A percentile compares a stretch with the other conserved stretches of the same genome.
Evolutionary conservation across 371 early-diverging fungal species (phyloP).

Genomic region (Dichotomocladium elegans): DNA sequence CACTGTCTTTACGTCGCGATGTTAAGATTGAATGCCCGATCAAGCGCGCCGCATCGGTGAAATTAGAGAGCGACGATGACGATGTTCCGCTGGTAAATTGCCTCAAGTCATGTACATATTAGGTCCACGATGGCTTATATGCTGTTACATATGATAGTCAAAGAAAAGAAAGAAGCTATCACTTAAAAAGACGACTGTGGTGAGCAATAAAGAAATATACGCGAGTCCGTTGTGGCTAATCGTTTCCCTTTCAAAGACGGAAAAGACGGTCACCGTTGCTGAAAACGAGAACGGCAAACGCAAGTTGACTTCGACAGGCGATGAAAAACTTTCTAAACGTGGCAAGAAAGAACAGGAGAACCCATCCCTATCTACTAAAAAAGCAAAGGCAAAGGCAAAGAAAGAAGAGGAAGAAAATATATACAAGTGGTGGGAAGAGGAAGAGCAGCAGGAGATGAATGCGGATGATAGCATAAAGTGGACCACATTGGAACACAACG

Average conservation of each 20-base stretch:
- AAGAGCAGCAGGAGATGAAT: conserved; percentile 55
- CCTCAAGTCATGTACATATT: neutral
- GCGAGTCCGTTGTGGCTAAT: neutral
- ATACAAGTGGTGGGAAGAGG: conserved; percentile 47
- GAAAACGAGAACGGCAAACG: conserved; percentile 2
- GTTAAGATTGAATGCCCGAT: neutral
- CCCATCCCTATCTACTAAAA: conserved; percentile 20
- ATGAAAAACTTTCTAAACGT: conserved; percentile 7
- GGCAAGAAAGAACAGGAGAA: conserved; percentile 19
- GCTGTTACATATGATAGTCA: neutral
- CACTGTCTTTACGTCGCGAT: conserved; percentile 9
- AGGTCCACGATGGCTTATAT: neutral
- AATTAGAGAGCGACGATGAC: conserved; percentile 5
- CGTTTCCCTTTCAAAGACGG: neutral
- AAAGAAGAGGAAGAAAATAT: conserved; percentile 29
- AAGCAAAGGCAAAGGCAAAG: conserved; percentile 16
- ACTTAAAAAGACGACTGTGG: neutral
- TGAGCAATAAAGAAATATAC: neutral
- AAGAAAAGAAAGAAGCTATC: conserved; percentile 9
- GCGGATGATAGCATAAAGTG: conserved; percentile 69
- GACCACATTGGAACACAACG: conserved; percentile 85
- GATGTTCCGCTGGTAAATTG: conserved; percentile 14
- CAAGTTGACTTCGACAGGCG: conserved; percentile 10
- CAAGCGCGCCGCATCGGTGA: conserved; percentile 3
- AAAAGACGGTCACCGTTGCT: neutral